Conservation (phyloP, 2,329 filamentous ascomycete species). For the Nigrospora osmanthi region DNA sequence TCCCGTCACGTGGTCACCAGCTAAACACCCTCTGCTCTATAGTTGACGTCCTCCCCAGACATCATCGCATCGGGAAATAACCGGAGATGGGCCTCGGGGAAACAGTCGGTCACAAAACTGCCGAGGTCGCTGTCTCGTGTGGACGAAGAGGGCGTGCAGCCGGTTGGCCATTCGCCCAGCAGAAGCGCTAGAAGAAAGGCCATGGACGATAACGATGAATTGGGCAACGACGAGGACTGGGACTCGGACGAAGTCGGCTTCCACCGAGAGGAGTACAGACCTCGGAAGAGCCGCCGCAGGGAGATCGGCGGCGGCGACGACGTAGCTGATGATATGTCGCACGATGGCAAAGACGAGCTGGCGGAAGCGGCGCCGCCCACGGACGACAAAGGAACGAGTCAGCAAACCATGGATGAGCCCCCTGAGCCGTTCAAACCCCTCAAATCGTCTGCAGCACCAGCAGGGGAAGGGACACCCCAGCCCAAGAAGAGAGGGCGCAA, state of each 20-base stretch:
- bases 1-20: neutral
- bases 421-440: neutral
- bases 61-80: constrained; percentile 9
- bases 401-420: neutral
- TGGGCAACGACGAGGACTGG: constrained; percentile 12
- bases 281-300: constrained; percentile 11
- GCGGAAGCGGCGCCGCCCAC: neutral
- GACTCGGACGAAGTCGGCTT: constrained; percentile 5
- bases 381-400: too few relatives aligned
- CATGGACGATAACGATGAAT: constrained; percentile 18
- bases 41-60: constrained; percentile 22
- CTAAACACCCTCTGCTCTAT: constrained; percentile 4
- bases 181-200: constrained; percentile 11
- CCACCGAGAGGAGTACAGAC: constrained; percentile 10
- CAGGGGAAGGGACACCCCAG: constrained; percentile 4
- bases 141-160: neutral
- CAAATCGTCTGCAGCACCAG: constrained; percentile 1
- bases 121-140: neutral
- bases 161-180: constrained; percentile 1
- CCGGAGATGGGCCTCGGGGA: neutral
- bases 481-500: constrained; percentile 22
- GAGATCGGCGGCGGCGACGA: constrained; percentile 1
- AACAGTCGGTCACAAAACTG: constrained; percentile 1
- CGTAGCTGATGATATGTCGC: neutral
- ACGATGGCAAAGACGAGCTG: neutral